Base-by-base conservation (phyloP, 139 green algal species). In the Asterochloris sp. region DNA sequence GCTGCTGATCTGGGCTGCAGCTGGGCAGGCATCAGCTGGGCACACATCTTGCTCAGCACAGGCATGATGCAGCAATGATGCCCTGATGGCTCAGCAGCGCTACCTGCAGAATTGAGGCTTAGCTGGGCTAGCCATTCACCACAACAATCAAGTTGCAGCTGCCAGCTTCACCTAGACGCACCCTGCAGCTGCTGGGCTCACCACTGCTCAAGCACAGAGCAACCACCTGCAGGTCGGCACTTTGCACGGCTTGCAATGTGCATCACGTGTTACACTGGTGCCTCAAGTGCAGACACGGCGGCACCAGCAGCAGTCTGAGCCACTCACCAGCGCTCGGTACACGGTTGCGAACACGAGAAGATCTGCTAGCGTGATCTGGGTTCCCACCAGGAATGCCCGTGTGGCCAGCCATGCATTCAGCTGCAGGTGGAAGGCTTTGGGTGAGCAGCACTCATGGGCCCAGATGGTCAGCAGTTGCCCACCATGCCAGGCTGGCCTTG, bases 291-390 rank as follows among this genome's bases (percentile, higher is more conserved):
- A 76, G n/a, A 2, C 71, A 29, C 4, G 14, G 14, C 14, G n/a
- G n/a, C 71, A 80, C 2, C 24, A 69, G 60, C 76, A 73, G 12
- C 19, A 16, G 21, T 54, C 19, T 21, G 38, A 21, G 16, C 23
- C 23, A 71, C 79, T n/a, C 62, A 85, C 82, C 29, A 87, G 64
- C 11, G 86, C 88, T 54, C 73, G 79, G 11, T 79, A 28, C 23
- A 92, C 74, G 12, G 69, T 74, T 15, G 76, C 87, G 80, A 88
- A 91, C 28, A 91, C 54, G 24, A 89, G 74, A n/a, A 92, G 67
- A 75, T 92, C 89, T 10, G 87, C 89, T 71, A 92, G 78, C 16
- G 77, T 89, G 62, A 87, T 75, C 10, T 26, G 23, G 64, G 62
- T 71, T 66, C 79, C 73, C 14, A 80, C 80, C 12, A 92, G 61